These are phyloP conservation scores for Hypoxylon sp. DNA, from an alignment of 2,329 filamentous ascomycete genomes.

Conservation along the genomic window DNA sequence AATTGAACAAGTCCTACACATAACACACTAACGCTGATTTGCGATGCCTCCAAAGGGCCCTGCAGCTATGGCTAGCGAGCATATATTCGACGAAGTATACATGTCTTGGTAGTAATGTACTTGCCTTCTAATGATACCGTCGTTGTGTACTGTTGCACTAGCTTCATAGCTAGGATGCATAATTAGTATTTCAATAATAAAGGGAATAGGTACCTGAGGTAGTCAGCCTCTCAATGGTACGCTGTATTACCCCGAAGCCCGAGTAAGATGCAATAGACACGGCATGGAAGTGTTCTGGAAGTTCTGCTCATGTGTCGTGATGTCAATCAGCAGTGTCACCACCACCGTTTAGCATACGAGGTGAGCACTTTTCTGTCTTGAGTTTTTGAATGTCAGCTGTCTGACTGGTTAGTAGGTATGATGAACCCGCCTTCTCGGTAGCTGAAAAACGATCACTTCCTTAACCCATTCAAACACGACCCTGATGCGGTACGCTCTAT, in stretches of 20 bases:
- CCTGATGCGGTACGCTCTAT: background rate
- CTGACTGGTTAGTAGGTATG: background rate
- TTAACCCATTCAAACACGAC: background rate
- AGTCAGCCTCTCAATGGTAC: background rate
- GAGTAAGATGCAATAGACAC: slow-evolving; percentile 6
- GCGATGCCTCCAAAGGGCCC: slow-evolving; percentile 23
- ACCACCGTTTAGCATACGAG: background rate
- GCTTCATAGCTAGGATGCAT: background rate
- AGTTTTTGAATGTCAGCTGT: background rate
- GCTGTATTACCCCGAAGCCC: slow-evolving; percentile 1
- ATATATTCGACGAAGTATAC: slow-evolving; percentile 36
- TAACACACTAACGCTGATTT: slow-evolving; percentile 26
- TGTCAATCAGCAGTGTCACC: slow-evolving; percentile 3
- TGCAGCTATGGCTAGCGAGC: background rate
- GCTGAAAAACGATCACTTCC: slow-evolving; percentile 4
- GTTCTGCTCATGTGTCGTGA: slow-evolving; percentile 6
- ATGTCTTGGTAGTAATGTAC: slow-evolving; percentile 3
- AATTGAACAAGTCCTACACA: slow-evolving; percentile 15
- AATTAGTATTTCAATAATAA: background rate
- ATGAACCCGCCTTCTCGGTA: slow-evolving; percentile 9
- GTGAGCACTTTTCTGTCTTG: background rate
- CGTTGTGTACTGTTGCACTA: background rate
- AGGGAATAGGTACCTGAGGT: background rate
- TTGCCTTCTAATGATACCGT: background rate
- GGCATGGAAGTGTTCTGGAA: slow-evolving; percentile 3